Evolutionary conservation across 2,329 filamentous ascomycete species (phyloP).

Genomic region (Aschersonia sp.): DNA sequence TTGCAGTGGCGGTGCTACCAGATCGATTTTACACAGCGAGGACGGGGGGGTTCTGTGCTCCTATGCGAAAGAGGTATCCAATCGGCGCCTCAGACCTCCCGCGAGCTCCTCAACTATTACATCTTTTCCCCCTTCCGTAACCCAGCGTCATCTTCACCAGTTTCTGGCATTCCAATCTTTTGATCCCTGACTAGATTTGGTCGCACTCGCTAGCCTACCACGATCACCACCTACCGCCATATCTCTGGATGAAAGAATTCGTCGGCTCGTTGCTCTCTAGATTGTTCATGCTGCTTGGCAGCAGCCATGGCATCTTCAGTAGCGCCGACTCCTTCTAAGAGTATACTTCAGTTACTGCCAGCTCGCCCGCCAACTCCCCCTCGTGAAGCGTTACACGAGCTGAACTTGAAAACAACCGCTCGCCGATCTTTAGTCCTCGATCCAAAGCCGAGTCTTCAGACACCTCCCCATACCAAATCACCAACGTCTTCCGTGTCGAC

Average conservation of each 20-base stretch:
- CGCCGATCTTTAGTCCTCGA: constrained; percentile 23
- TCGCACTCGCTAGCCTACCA: no score
- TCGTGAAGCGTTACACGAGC: constrained; percentile 32
- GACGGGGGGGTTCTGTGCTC: no score
- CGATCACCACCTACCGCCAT: constrained; percentile 1
- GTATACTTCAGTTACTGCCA: constrained; percentile 35
- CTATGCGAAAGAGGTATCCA: no score
- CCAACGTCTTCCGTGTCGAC: constrained; percentile 25
- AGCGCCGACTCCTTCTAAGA: constrained; percentile 17
- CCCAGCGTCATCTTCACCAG: no score
- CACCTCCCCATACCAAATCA: constrained; percentile 35
- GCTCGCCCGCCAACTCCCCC: constrained; percentile 54
- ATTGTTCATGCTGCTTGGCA: constrained; percentile 23
- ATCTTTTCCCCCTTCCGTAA: no score
- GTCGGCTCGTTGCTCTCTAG: constrained; percentile 17
- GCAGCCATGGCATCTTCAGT: constrained; percentile 27
- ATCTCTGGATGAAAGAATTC: constrained; percentile 2
- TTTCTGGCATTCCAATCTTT: no score
- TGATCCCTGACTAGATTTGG: no score
- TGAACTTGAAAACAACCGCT: constrained; percentile 20
- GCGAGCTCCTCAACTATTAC: no score
- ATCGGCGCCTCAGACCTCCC: no score
- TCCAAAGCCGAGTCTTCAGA: constrained; percentile 24
- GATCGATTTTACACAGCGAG: background rate
- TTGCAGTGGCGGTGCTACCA: background rate